Evolutionary conservation across 495 filamentous ascomycete species (phyloP).

Genomic region (Trichoderma erinaceum): DNA sequence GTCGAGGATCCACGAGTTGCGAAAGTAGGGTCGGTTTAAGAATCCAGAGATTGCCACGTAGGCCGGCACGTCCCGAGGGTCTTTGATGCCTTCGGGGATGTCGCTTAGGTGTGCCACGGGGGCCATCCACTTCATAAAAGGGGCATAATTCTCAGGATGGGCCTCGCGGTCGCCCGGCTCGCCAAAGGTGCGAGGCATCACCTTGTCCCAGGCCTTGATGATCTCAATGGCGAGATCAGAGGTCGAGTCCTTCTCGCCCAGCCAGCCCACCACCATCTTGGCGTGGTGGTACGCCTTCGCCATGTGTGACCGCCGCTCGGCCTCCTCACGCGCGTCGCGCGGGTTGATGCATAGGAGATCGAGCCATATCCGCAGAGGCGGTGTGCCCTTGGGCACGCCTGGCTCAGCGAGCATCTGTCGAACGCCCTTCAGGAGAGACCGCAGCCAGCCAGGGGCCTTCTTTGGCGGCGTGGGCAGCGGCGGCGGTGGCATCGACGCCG

Average conservation of each 20-base stretch:
- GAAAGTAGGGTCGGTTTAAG: constrained; percentile 16
- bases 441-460: constrained; percentile 16
- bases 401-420: constrained; percentile 14
- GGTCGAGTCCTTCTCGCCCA: constrained; percentile 15
- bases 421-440: constrained; percentile 7
- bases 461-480: not conserved
- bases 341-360: constrained; percentile 18
- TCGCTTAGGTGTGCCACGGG: constrained; percentile 16
- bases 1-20: constrained; percentile 17
- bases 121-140: constrained; percentile 15
- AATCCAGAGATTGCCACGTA: constrained; percentile 16
- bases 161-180: constrained; percentile 16
- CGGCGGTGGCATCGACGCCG: not conserved
- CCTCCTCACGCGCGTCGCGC: constrained; percentile 15
- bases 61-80: constrained; percentile 12
- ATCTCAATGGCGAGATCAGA: constrained; percentile 18
- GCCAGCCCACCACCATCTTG: constrained; percentile 18
- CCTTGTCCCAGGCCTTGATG: constrained; percentile 16
- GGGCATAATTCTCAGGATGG: constrained; percentile 17
- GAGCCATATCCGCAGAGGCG: constrained; percentile 15
- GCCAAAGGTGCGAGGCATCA: constrained; percentile 16
- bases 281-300: constrained; percentile 15
- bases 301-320: constrained; percentile 15
- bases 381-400: not conserved
- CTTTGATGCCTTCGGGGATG: constrained; percentile 16